Base-by-base conservation (phyloP, 169 alveolate genomes). In the Plasmodium sp. region DNA sequence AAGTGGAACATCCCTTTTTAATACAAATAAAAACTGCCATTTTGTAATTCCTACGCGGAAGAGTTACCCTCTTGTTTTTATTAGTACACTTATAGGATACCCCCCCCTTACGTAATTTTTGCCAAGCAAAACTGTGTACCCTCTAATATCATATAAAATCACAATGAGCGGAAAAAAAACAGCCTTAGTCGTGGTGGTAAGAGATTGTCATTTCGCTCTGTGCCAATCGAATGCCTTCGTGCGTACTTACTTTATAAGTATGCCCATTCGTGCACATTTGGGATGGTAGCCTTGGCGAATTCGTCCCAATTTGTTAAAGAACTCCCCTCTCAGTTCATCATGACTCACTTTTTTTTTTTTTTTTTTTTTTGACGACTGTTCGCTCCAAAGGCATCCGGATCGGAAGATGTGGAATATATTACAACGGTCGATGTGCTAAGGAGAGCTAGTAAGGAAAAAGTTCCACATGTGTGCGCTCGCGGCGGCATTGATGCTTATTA, bases 371-470 rank as follows among this genome's bases (percentile, higher is more conserved):
- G 22, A 62, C 77, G 6, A 67, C 41, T 67, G n/a, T 22, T 67
- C 5, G n/a, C 34, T 27, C 77, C 77, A 2, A 36, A 86, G 93
- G 93, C 93, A 16, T 86, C 93, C 18, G 98, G 98, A 34, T 94
- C 97, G 43, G 98, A 96, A 54, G 98, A 96, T 82, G 96, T 96
- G 33, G 98, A 96, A 83, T 95, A 94, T 67, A 96, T 96, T 22
- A 94, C 98, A n/a, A 83, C 95, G 27, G 97, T 94, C 34, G 98
- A 96, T 84, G 96, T 96, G 12, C 58, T 96, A 72, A 75, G 97
- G 27, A 93, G 98, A 56, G 98, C 97, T 2, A 96, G 97, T 58
- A 97, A 95, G 43, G 43, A 71, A 16, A 96, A 95, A 12, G 74
- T 84, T 22, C 82, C 79, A 45, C 93, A 90, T 5, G 92, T 95